Evolutionary conservation across 495 filamentous ascomycete species (phyloP).

Genomic region (Penicillium odoratum): DNA sequence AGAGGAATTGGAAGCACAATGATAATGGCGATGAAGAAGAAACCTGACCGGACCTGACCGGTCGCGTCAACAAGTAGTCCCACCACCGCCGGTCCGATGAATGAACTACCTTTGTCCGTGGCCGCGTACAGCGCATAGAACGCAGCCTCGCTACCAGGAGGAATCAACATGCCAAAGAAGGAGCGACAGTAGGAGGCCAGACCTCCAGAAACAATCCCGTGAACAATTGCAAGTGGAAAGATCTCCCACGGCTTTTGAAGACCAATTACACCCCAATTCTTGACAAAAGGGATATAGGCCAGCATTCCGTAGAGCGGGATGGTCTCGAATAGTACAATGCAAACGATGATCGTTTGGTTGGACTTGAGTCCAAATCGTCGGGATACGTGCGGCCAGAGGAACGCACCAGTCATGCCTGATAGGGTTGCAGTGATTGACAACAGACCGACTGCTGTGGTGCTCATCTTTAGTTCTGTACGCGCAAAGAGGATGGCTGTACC

Average conservation of each 20-base stretch:
- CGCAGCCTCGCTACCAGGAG: constrained; percentile 85
- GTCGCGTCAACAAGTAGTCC: constrained; percentile 78
- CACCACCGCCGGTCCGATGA: constrained; percentile 87
- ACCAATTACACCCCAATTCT: constrained; percentile 70
- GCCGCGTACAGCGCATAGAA: constrained; percentile 94
- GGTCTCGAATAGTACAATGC: constrained; percentile 78
- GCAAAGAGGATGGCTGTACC: constrained; percentile 91
- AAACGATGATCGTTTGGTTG: constrained; percentile 78
- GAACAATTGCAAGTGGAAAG: constrained; percentile 80
- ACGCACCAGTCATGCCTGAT: constrained; percentile 77
- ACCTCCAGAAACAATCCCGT: constrained; percentile 83
- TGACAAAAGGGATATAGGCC: constrained; percentile 76
- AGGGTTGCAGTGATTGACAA: constrained; percentile 82
- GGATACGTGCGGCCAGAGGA: constrained; percentile 76
- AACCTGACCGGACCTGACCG: constrained; percentile 81
- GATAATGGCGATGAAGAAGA: constrained; percentile 81
- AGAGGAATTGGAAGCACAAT: constrained; percentile 75
- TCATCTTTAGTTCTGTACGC: constrained; percentile 82
- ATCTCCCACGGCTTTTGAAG: constrained; percentile 90
- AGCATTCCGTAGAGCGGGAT: constrained; percentile 86
- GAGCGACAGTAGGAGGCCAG: constrained; percentile 82
- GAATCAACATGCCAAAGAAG: constrained; percentile 80
- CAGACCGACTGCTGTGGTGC: constrained; percentile 69
- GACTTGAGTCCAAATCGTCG: constrained; percentile 60
- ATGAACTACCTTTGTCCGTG: constrained; percentile 86